These are phyloP conservation scores for Aurifilum marmelostoma DNA, from an alignment of 2,329 filamentous ascomycete genomes.

Conservation along the genomic window DNA sequence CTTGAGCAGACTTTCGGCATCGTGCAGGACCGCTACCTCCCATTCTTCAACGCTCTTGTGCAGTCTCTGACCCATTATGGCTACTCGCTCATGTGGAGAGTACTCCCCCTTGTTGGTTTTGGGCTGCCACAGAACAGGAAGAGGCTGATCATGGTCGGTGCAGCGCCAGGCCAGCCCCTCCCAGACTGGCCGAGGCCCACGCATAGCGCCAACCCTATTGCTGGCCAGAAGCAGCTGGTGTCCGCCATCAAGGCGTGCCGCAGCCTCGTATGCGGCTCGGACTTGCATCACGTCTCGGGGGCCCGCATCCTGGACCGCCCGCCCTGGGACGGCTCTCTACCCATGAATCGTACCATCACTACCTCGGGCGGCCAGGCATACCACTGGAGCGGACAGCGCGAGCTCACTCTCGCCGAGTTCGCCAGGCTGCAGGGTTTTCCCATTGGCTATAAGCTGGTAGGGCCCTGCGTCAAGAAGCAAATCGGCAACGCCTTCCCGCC, in stretches of 20 bases:
- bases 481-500: slow-evolving; percentile 83
- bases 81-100: slow-evolving; percentile 72
- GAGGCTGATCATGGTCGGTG: slow-evolving; percentile 60
- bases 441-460: slow-evolving; percentile 58
- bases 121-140: slow-evolving; percentile 54
- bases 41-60: slow-evolving; percentile 62
- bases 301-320: slow-evolving; percentile 33
- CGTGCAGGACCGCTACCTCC: slow-evolving; percentile 52
- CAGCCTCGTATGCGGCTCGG: slow-evolving; percentile 36
- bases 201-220: slow-evolving; percentile 49
- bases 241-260: slow-evolving; percentile 50
- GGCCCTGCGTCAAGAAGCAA: slow-evolving; percentile 57
- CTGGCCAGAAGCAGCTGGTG: slow-evolving; percentile 43
- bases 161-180: slow-evolving; percentile 70
- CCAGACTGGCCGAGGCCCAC: slow-evolving; percentile 68
- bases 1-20: slow-evolving; percentile 81
- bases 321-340: slow-evolving; percentile 50
- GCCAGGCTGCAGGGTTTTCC: slow-evolving; percentile 75
- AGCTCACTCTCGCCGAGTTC: slow-evolving; percentile 69
- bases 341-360: slow-evolving; percentile 64
- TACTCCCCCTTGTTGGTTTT: slow-evolving; percentile 58
- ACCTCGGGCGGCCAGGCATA: slow-evolving; percentile 64
- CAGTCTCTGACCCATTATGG: slow-evolving; percentile 65
- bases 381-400: slow-evolving; percentile 65
- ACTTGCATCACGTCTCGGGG: slow-evolving; percentile 45